Evolutionary conservation across 441 rosid genomes (phyloP).

Genomic region (Populus trichocarpa): DNA sequence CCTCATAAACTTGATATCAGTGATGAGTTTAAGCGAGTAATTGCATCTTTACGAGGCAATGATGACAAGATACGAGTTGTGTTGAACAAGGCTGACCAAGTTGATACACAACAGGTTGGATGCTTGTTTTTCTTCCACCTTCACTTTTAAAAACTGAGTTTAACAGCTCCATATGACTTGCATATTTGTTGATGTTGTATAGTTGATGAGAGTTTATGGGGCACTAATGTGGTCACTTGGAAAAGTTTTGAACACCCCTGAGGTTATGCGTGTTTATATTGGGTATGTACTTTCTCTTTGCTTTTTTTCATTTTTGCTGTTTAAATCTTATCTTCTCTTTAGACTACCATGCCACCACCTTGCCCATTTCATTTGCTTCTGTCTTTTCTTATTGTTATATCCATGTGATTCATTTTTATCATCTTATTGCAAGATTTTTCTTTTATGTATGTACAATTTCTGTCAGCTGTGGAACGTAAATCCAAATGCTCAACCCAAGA

Average conservation of each 20-base stretch:
- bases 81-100: constrained; percentile 88
- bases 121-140: neutral
- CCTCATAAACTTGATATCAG: constrained; percentile 94
- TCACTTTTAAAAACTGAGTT: neutral
- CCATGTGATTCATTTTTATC: neutral
- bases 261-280: constrained; percentile 82
- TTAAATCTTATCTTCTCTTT: neutral
- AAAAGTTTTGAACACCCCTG: constrained; percentile 89
- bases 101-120: constrained; percentile 85
- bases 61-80: constrained; percentile 97
- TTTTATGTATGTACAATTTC: neutral
- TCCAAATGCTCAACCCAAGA: neutral
- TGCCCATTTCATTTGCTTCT: neutral
- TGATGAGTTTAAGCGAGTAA: constrained; percentile 94
- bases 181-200: constrained; percentile 6
- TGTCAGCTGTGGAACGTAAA: neutral
- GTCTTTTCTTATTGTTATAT: neutral
- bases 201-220: constrained; percentile 31
- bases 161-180: neutral
- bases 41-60: constrained; percentile 79
- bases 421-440: neutral
- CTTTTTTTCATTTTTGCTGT: neutral
- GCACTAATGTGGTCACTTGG: constrained; percentile 91
- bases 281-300: constrained; percentile 43
- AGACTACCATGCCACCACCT: neutral